phyloP scores from a whole-genome alignment of 768 basidiomycete genomes.

The Mycena galericulata region DNA sequence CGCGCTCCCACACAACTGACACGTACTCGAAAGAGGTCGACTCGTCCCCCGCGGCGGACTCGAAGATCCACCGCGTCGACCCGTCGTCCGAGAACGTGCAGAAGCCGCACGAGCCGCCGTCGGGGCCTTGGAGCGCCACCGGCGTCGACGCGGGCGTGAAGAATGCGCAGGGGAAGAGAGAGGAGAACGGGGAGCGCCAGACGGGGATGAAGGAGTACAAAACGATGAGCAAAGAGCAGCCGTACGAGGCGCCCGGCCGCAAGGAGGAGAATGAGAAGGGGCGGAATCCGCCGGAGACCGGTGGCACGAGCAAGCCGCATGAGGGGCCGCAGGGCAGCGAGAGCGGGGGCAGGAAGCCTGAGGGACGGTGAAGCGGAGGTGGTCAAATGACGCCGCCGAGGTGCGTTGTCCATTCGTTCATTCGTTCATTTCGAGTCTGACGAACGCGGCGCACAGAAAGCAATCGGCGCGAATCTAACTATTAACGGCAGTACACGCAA shows the following conservation, averaged over 20 bases:
- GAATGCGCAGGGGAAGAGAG: slow-evolving; percentile 47
- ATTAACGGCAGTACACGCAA: not conserved
- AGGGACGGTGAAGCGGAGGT: slow-evolving; percentile 32
- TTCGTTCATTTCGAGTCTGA: not conserved
- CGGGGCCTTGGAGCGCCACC: slow-evolving; percentile 58
- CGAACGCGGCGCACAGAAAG: not conserved
- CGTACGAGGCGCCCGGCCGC: slow-evolving; percentile 40
- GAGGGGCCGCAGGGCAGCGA: slow-evolving; percentile 54
- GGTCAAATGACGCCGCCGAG: not conserved
- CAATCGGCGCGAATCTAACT: not conserved
- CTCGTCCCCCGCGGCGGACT: slow-evolving; percentile 53
- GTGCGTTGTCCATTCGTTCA: not conserved
- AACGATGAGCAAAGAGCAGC: slow-evolving; percentile 40
- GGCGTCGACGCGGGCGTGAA: slow-evolving; percentile 51
- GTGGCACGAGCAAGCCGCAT: slow-evolving; percentile 49
- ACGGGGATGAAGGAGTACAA: slow-evolving; percentile 40
- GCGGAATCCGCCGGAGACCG: slow-evolving; percentile 39
- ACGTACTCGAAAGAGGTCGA: slow-evolving; percentile 63
- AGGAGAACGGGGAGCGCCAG: slow-evolving; percentile 43
- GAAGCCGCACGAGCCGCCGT: slow-evolving; percentile 62
- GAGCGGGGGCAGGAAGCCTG: slow-evolving; percentile 50
- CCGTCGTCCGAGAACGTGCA: slow-evolving; percentile 55
- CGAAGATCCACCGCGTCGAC: slow-evolving; percentile 61
- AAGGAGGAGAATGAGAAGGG: slow-evolving; percentile 27
- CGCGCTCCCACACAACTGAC: slow-evolving; percentile 50